These are phyloP conservation scores for Trametes sp. DNA, from an alignment of 1,284 basidiomycete genomes.

Conservation along the genomic window DNA sequence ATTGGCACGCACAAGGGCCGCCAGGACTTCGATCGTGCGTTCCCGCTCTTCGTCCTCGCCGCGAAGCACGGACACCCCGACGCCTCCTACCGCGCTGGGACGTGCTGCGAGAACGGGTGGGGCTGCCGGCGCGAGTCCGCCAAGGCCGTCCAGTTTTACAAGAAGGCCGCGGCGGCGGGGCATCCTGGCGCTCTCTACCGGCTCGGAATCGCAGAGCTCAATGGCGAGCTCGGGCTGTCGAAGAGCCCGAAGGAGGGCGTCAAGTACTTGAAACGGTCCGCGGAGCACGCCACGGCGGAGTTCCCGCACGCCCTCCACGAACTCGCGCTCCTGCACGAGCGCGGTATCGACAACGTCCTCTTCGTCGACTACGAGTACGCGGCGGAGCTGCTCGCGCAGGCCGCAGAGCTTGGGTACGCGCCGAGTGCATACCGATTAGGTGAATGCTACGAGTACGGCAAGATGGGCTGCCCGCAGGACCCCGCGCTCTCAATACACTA, in stretches of 20 bases:
- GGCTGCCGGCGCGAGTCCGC: slow-evolving; percentile 92
- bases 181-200: slow-evolving; percentile 98
- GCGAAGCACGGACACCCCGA: slow-evolving; percentile 99
- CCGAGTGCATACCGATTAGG: slow-evolving; percentile 96
- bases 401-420: slow-evolving; percentile 95
- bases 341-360: slow-evolving; percentile 95
- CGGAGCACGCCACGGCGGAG: slow-evolving; percentile 93
- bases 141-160: slow-evolving; percentile 94
- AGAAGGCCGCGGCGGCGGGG: slow-evolving; percentile 89
- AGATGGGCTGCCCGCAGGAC: slow-evolving; percentile 99
- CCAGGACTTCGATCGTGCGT: slow-evolving; percentile 97
- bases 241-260: slow-evolving; percentile 95
- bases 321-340: slow-evolving; percentile 92
- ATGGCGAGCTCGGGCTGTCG: slow-evolving; percentile 90
- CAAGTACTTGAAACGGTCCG: slow-evolving; percentile 97
- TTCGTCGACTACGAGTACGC: slow-evolving; percentile 98
- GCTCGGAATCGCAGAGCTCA: slow-evolving; percentile 94
- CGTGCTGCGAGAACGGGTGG: slow-evolving; percentile 99
- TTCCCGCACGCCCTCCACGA: slow-evolving; percentile 98
- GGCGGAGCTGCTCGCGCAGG: slow-evolving; percentile 93
- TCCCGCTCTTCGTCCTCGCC: slow-evolving; percentile 94
- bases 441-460: slow-evolving; percentile 99
- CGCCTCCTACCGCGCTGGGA: slow-evolving; percentile 94
- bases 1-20: slow-evolving; percentile 89
- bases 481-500: slow-evolving; percentile 98